Base-by-base conservation (phyloP, 2,329 filamentous ascomycete genomes). In the Fusarium vanettenii region DNA sequence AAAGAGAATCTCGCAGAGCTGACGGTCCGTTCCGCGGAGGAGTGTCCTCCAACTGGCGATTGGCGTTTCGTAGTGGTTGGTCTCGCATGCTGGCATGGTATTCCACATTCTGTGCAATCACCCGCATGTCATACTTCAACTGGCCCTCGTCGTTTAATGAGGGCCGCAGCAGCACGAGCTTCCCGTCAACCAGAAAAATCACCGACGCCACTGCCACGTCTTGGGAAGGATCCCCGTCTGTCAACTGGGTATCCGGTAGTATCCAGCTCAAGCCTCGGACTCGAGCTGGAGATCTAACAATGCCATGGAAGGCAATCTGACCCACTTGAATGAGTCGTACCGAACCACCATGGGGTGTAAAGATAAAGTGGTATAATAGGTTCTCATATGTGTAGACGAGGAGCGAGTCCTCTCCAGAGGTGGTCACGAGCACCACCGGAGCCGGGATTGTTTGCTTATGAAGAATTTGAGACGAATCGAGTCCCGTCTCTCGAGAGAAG, bases 351-450 rank as follows among this genome's bases (percentile, higher is more conserved):
- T 91, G 88, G 1, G 91, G 89, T 0, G 94, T 92, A 73, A 99
- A 96, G 70, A 99, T 92, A 81, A 95, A 99, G 81, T 99, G 97
- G 80, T 98, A 97, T 18, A 99, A 88, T 13, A 97, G 89, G 81
- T 99, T 99, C 81, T 98, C 96, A 81, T 98, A 95, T 0, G 97
- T 99, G 82, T 99, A 99, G 13, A 98, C 96, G 35, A 99, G 89
- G 31, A 99, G 88, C 1, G 97, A 98, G 83, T 99, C 97, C 77
- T 97, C 94, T 41, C 96, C 97, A 3, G 95, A 97, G 0, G 94
- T 92, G 0, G 95, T 93, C 62, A 98, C 92, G 52, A 98, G 89
- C 18, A 98, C 95, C n/a, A 97, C 93, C 2, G 97, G 94, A 5
- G 95, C 92, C 8, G 94, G 91, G 67, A 99, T 88, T 60, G 89